Percentiles rank a stretch among this genome's conserved stretches.
phyloP scores from a whole-genome alignment of 768 basidiomycete species.

The Termitomyces sp. region DNA sequence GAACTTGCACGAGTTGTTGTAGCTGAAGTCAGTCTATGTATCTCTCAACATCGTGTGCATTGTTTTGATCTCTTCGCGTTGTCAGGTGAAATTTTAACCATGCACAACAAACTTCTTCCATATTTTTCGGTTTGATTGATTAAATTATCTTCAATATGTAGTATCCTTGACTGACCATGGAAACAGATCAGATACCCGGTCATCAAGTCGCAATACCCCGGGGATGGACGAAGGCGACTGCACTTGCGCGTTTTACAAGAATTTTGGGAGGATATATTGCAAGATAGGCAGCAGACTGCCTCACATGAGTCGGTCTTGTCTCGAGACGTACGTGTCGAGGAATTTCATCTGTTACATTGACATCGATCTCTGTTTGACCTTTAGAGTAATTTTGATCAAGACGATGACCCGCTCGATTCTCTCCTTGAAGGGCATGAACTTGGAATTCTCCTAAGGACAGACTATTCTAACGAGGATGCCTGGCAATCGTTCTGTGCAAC shows the following conservation, averaged over 20 bases:
- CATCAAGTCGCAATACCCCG: constrained; percentile 39
- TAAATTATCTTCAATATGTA: background rate
- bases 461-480: constrained; percentile 61
- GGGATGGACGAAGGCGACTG: constrained; percentile 55
- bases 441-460: constrained; percentile 68
- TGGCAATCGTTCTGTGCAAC: constrained; percentile 52
- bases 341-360: background rate
- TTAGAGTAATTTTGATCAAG: constrained; percentile 26
- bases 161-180: background rate
- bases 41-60: background rate
- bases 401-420: constrained; percentile 53
- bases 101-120: constrained; percentile 13
- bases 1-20: background rate
- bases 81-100: background rate
- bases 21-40: background rate
- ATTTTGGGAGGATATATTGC: constrained; percentile 37
- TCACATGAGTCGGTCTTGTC: background rate
- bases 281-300: background rate
- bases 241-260: constrained; percentile 45
- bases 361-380: background rate
- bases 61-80: background rate
- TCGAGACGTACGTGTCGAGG: constrained; percentile 4
- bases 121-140: constrained; percentile 15
- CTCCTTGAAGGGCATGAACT: constrained; percentile 42
- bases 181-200: constrained; percentile 36